Base-by-base conservation (phyloP, 2,329 filamentous ascomycete genomes). In the Aspergillus udagawae region DNA sequence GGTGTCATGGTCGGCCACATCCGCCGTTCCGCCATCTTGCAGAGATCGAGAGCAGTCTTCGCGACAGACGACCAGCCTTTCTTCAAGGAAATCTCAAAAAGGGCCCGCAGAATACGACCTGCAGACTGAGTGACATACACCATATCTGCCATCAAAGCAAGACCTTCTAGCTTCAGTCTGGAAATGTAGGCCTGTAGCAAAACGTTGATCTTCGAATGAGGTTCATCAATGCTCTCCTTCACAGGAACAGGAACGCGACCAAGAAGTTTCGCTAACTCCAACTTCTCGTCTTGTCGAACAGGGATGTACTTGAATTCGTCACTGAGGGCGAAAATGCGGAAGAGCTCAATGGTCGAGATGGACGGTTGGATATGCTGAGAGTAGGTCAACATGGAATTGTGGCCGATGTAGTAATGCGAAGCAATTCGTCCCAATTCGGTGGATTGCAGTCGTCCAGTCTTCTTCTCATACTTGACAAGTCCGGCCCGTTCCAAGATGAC, bases 1-100 rank as follows among this genome's bases (percentile, higher is more conserved):
- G 95, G 94, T 41, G 91, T 91, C 94, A 97, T 99, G 5, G 93
- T 97, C 14, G 93, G 92, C 94, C 94, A 99, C 95, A 99, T 99
- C 51, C 95, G 85, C 81, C 96, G 96, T 79, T 99, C 94, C 0
- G 93, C 94, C 91, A 96, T 97, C 79, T 99, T 99, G 79, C 95
- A 99, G 53, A 99, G 83, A 67, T 96, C 91, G 45, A 99, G 80
- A 0, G 94, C 92, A 60, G 89, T 91, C 78, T 94, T 96, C 8
- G 94, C 91, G 3, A 97, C 94, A 17, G 87, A 88, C 0, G 94
- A 86, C 93, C 93, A 99, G 35, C 93, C 93, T 75, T 97, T 97
- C 78, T 93, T 96, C 63, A 99, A 78, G n/a, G 90, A 89, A 54
- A 99, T 97, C 77, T 99, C 95, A 64, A 97, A 99, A 51, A 99